These are phyloP conservation scores for Phialophora macrospora DNA, from an alignment of 2,329 filamentous ascomycete species.

Conservation along the genomic window DNA sequence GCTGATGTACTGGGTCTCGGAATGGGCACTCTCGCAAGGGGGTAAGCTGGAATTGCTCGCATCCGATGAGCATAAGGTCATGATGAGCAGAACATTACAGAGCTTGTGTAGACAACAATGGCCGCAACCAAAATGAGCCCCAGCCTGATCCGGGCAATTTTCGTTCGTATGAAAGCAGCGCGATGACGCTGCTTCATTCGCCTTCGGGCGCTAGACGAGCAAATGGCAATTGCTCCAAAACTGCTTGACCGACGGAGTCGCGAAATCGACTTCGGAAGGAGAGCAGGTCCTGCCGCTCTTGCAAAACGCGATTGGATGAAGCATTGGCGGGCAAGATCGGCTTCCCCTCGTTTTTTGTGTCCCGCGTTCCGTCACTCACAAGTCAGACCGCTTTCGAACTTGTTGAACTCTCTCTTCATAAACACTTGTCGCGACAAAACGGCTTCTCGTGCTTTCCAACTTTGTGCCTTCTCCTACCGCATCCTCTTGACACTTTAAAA, in stretches of 20 bases:
- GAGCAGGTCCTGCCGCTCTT: neutral
- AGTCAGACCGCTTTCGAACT: conserved; percentile 26
- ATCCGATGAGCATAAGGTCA: conserved; percentile 13
- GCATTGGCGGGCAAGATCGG: conserved; percentile 12
- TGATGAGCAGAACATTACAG: conserved; percentile 11
- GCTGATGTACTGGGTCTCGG: neutral
- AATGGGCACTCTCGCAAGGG: neutral
- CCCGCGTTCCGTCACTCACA: conserved; percentile 11
- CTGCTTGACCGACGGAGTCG: neutral
- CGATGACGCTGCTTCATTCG: conserved; percentile 1
- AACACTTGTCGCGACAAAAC: conserved; percentile 3
- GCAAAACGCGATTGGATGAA: neutral
- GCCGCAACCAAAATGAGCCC: conserved; percentile 1
- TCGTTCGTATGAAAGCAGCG: conserved; percentile 23
- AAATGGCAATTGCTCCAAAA: neutral
- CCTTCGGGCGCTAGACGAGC: neutral
- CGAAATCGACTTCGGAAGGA: conserved; percentile 10
- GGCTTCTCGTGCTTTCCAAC: neutral
- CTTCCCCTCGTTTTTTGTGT: conserved; percentile 20
- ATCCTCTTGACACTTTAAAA: neutral
- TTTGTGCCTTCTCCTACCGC: neutral
- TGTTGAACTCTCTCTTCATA: conserved; percentile 17
- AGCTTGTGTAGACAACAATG: conserved; percentile 6
- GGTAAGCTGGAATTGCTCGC: neutral
- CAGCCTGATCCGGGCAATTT: conserved; percentile 34